Evolutionary conservation across 2,329 filamentous ascomycete species (phyloP).

Genomic region (Zalaria sp.): DNA sequence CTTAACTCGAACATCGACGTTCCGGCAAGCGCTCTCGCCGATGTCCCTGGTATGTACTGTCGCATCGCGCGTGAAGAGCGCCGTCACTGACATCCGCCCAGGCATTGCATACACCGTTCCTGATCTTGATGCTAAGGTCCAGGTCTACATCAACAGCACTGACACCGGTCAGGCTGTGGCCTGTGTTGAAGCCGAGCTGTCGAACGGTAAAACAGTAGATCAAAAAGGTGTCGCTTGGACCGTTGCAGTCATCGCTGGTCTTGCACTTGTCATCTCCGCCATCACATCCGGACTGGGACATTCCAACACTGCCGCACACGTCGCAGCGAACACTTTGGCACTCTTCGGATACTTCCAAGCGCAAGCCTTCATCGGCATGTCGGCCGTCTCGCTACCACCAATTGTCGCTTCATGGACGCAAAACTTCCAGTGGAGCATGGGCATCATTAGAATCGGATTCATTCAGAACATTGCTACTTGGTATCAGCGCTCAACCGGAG

Average conservation of each 20-base stretch:
- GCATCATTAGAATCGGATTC: slow-evolving; percentile 77
- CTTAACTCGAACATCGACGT: slow-evolving; percentile 58
- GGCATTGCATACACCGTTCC: slow-evolving; percentile 78
- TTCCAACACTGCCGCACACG: slow-evolving; percentile 85
- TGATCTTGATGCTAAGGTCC: slow-evolving; percentile 77
- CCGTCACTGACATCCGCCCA: not conserved
- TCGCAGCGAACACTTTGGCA: slow-evolving; percentile 86
- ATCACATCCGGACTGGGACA: slow-evolving; percentile 83
- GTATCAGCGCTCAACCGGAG: slow-evolving; percentile 90
- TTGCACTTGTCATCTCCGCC: slow-evolving; percentile 72
- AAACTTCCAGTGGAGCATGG: slow-evolving; percentile 98
- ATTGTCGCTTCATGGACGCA: slow-evolving; percentile 90
- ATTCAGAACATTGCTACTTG: slow-evolving; percentile 82
- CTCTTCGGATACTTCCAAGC: slow-evolving; percentile 91
- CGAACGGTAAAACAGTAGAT: slow-evolving; percentile 86
- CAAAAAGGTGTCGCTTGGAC: slow-evolving; percentile 80
- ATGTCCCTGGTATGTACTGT: slow-evolving; percentile 48
- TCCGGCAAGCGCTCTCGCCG: slow-evolving; percentile 38
- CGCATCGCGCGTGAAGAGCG: too few relatives aligned
- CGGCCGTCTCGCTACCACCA: slow-evolving; percentile 66
- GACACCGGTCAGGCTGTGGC: slow-evolving; percentile 52
- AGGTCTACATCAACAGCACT: slow-evolving; percentile 64
- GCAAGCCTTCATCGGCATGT: slow-evolving; percentile 82
- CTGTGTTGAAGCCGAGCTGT: slow-evolving; percentile 76
- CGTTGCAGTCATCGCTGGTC: slow-evolving; percentile 73